Evolutionary conservation across 129 eudicot species (phyloP).

Genomic region (Apium graveolens): DNA sequence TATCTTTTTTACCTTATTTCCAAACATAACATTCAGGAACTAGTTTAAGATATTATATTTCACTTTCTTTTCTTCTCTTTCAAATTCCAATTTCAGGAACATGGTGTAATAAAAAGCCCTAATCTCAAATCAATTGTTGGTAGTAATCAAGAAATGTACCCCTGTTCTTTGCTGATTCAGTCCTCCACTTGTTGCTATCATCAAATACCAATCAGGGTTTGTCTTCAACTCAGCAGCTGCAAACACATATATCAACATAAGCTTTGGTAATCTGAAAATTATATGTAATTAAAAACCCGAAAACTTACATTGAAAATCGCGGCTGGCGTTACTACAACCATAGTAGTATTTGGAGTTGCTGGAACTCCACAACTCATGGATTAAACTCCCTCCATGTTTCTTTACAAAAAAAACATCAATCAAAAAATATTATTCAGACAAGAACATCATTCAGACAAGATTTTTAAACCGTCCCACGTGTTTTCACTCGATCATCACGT

Average conservation of each 20-base stretch:
- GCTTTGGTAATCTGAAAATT: not conserved
- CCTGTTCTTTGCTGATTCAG: slow-evolving; percentile 81
- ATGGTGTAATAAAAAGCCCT: not conserved
- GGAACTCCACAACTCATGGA: slow-evolving; percentile 43
- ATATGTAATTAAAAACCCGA: too few species aligned
- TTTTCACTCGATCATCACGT: not conserved
- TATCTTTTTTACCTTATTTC: too few species aligned
- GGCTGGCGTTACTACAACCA: slow-evolving; percentile 57
- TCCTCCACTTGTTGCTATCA: slow-evolving; percentile 78
- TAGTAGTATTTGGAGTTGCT: slow-evolving; percentile 32
- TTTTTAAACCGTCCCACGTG: not conserved
- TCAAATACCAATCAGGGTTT: slow-evolving; percentile 40
- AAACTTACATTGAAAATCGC: slow-evolving; percentile 27
- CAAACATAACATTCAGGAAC: too few species aligned
- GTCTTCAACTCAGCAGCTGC: slow-evolving; percentile 58
- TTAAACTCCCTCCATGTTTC: slow-evolving; percentile 31
- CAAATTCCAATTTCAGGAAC: too few species aligned
- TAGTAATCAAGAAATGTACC: slow-evolving; percentile 23
- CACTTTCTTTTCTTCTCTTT: too few species aligned
- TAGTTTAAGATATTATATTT: too few species aligned
- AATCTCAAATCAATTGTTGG: not conserved
- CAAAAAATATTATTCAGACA: slow-evolving; percentile 11
- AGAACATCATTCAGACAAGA: not conserved
- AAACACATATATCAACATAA: slow-evolving; percentile 1
- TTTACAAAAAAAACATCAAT: not conserved